Percentiles rank a stretch among this genome's conserved stretches.
phyloP scores from a whole-genome alignment of 768 basidiomycete species.

The Termitomyces sp. region DNA sequence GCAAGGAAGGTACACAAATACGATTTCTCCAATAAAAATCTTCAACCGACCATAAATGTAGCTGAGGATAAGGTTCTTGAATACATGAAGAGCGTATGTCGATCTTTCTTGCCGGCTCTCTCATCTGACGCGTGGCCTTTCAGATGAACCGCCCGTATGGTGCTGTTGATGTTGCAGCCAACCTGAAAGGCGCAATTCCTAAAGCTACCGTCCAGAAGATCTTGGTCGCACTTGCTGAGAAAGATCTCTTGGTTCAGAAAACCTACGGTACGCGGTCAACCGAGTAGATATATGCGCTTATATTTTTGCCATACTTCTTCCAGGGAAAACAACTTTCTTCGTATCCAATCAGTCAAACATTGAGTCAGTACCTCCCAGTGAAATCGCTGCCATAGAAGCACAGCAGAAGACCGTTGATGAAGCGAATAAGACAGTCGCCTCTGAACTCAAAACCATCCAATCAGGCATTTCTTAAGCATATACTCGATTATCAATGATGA shows the following conservation, averaged over 20 bases:
- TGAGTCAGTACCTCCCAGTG: slow-evolving; percentile 55
- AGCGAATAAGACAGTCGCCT: slow-evolving; percentile 45
- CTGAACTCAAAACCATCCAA: slow-evolving; percentile 44
- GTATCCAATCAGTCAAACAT: slow-evolving; percentile 78
- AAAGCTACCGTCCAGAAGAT: slow-evolving; percentile 86
- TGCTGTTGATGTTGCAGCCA: slow-evolving; percentile 87
- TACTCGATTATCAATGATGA: slow-evolving; percentile 9
- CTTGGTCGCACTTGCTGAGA: slow-evolving; percentile 75
- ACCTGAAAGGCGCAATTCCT: slow-evolving; percentile 83
- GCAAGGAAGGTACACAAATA: slow-evolving; percentile 53
- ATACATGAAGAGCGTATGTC: slow-evolving; percentile 66
- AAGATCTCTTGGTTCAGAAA: slow-evolving; percentile 77
- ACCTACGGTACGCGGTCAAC: slow-evolving; percentile 53
- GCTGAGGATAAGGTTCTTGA: slow-evolving; percentile 74
- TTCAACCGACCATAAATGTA: slow-evolving; percentile 17
- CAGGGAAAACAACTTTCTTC: slow-evolving; percentile 85
- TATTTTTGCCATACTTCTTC: slow-evolving; percentile 4
- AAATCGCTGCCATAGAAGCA: slow-evolving; percentile 52
- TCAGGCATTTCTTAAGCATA: slow-evolving; percentile 28
- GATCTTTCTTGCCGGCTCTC: neutral
- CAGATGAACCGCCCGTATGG: slow-evolving; percentile 95
- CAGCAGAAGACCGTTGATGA: slow-evolving; percentile 56
- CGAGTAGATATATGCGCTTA: slow-evolving; percentile 9
- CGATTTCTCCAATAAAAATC: neutral
- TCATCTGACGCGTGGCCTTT: slow-evolving; percentile 1